phyloP scores from a whole-genome alignment of 2,329 filamentous ascomycete genomes.

The Trichoderma oligosporum region DNA sequence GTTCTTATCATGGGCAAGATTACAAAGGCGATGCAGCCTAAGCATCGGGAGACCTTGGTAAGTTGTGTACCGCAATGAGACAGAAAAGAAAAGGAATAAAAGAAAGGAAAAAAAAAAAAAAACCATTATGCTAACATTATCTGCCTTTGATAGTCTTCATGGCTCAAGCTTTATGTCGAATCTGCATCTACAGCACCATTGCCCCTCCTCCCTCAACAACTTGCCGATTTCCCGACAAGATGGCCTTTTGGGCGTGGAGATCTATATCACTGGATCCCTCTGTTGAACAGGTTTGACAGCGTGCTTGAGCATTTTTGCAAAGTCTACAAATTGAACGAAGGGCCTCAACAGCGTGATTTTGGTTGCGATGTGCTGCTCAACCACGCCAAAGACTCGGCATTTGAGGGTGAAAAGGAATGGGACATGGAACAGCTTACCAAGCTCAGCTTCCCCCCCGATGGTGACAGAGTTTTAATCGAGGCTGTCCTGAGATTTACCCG shows the following conservation, averaged over 20 bases:
- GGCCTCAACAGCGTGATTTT: conserved; percentile 78
- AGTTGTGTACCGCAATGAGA: conserved; percentile 25
- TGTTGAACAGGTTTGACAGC: conserved; percentile 88
- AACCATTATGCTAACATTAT: background rate
- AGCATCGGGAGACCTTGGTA: conserved; percentile 66
- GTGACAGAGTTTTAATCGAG: conserved; percentile 76
- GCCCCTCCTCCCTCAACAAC: conserved; percentile 70
- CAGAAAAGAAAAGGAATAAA: background rate
- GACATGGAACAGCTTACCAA: conserved; percentile 46
- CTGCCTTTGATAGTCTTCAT: conserved; percentile 64
- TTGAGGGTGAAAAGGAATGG: conserved; percentile 48
- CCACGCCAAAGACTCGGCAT: conserved; percentile 49
- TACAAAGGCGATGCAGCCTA: conserved; percentile 61
- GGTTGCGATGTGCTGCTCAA: conserved; percentile 60
- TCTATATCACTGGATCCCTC: conserved; percentile 95
- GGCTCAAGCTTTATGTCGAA: conserved; percentile 76
- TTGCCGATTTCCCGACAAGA: conserved; percentile 75
- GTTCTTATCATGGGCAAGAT: conserved; percentile 64
- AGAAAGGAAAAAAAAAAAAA: background rate
- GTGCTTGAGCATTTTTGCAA: conserved; percentile 78
- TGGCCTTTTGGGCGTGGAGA: conserved; percentile 97
- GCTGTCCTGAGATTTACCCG: conserved; percentile 79
- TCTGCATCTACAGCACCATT: conserved; percentile 65
- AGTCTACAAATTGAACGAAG: conserved; percentile 74
- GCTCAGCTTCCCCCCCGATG: conserved; percentile 66